Conservation (phyloP, 2,329 filamentous ascomycete genomes). For the Pestalotiopsis sp. region DNA sequence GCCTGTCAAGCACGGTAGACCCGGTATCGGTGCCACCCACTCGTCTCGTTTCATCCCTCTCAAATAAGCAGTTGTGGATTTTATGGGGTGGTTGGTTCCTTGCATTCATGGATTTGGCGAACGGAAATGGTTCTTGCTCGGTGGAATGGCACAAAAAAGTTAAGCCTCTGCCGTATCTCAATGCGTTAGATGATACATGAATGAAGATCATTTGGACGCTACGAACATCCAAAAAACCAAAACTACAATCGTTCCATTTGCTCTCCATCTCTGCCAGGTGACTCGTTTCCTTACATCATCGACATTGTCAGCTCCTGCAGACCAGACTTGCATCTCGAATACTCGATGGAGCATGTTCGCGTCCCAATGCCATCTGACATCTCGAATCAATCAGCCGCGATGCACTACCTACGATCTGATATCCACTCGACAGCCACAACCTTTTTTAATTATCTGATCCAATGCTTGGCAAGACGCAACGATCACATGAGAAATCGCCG, state of each 20-base stretch:
- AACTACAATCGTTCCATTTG: not conserved
- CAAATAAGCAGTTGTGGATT: slow-evolving; percentile 80
- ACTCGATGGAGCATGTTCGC: too few species aligned
- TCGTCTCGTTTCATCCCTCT: slow-evolving; percentile 99
- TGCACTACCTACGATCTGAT: too few species aligned
- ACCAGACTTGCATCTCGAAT: too few species aligned
- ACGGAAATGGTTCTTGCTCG: slow-evolving; percentile 58
- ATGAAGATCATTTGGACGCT: slow-evolving; percentile 38
- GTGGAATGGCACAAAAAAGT: slow-evolving; percentile 29
- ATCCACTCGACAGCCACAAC: too few species aligned
- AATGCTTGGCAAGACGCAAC: too few species aligned
- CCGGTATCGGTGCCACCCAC: slow-evolving; percentile 99
- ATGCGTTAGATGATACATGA: slow-evolving; percentile 48
- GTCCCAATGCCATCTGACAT: too few species aligned
- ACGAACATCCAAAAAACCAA: slow-evolving; percentile 3
- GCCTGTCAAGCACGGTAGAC: slow-evolving; percentile 99
- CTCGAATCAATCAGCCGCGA: too few species aligned
- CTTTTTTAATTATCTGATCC: too few species aligned
- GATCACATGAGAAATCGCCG: too few species aligned
- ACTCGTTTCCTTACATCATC: not conserved
- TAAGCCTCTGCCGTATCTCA: slow-evolving; percentile 43
- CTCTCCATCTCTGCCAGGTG: not conserved
- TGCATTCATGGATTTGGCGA: slow-evolving; percentile 64
- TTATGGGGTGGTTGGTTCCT: slow-evolving; percentile 48
- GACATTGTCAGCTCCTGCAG: not conserved